Percentiles rank a stretch among this genome's conserved stretches.
Conservation (phyloP, 495 filamentous ascomycete species). For the Trichoderma orchidacearum region DNA sequence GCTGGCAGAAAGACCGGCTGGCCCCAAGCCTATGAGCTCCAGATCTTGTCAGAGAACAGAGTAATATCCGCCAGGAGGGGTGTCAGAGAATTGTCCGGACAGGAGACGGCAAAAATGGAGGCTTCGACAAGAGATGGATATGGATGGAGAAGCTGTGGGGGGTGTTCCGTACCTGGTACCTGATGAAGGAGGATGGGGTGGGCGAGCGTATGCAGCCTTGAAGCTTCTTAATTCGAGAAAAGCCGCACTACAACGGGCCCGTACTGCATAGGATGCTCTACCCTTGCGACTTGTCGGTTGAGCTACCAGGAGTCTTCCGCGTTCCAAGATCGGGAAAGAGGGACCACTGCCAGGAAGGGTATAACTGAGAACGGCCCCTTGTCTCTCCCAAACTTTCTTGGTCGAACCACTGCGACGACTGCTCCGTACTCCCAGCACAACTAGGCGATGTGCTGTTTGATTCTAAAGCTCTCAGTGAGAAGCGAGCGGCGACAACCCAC, state of each 20-base stretch:
- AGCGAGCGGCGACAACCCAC: neutral
- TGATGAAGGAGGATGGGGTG: conserved; percentile 18
- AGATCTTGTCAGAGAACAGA: neutral
- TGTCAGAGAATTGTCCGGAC: conserved; percentile 35
- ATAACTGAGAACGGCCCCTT: conserved; percentile 1
- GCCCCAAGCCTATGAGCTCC: neutral
- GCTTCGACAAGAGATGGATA: conserved; percentile 23
- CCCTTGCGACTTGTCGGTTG: conserved; percentile 15
- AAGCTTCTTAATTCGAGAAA: conserved; percentile 25
- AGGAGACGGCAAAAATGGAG: conserved; percentile 32
- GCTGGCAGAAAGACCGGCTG: neutral
- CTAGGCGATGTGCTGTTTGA: neutral
- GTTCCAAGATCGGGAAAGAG: conserved; percentile 4
- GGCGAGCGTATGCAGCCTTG: conserved; percentile 14
- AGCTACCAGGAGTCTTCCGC: conserved; percentile 29
- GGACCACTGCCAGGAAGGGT: neutral
- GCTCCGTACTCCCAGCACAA: neutral
- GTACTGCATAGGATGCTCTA: conserved; percentile 18
- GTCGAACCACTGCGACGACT: neutral
- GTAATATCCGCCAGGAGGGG: conserved; percentile 32
- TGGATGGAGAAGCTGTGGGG: conserved; percentile 9
- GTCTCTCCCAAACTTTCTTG: neutral
- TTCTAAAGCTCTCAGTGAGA: neutral
- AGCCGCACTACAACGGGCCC: conserved; percentile 24
- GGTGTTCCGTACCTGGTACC: conserved; percentile 22